Evolutionary conservation across 768 basidiomycete genomes (phyloP), one percentile per base, ranked within the genome.

Genomic region (Mycena maculata): DNA sequence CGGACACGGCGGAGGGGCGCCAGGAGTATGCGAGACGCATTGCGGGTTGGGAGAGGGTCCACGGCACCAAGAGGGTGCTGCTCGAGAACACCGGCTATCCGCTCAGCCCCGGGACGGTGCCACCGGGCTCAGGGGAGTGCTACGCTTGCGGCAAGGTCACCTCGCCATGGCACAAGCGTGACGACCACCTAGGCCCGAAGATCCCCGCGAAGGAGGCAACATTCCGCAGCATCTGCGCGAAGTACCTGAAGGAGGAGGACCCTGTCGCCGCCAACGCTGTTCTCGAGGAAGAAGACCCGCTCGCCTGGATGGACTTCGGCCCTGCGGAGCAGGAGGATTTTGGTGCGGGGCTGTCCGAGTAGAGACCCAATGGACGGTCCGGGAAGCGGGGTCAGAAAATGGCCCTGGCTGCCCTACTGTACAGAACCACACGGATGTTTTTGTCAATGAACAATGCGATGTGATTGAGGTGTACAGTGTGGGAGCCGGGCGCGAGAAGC

Each of bases 291-390:
- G n/a, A n/a, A n/a, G n/a, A n/a, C n/a, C n/a, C n/a, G 16, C 2
- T 49, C 16, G 61, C 57, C 22, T 71, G 59, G 50, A 63, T 68
- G n/a, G 63, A 63, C 30, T 64, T 67, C 22, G 45, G 27, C 12
- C 33, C 16, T 69, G 74, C 73, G 68, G 74, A 73, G n/a, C n/a
- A n/a, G 31, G 54, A 41, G 66, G 66, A 38, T 68, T 68, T 68
- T 67, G 72, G 23, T 42, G 65, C 67, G 48, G 76, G 75, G 73
- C n/a, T n/a, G n/a, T n/a, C n/a, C n/a, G n/a, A n/a, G n/a, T n/a
- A n/a, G n/a, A n/a, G n/a, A n/a, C n/a, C 62, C 60, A 67, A n/a
- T 30, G 60, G 36, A 27, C 50, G 52, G 33, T 59, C 53, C 53
- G 48, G 27, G 44, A 28, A 2, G 22, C 52, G 10, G 45, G 71